Evolutionary conservation across 2,329 filamentous ascomycete genomes (phyloP).

Genomic region (Beauveria sp.): DNA sequence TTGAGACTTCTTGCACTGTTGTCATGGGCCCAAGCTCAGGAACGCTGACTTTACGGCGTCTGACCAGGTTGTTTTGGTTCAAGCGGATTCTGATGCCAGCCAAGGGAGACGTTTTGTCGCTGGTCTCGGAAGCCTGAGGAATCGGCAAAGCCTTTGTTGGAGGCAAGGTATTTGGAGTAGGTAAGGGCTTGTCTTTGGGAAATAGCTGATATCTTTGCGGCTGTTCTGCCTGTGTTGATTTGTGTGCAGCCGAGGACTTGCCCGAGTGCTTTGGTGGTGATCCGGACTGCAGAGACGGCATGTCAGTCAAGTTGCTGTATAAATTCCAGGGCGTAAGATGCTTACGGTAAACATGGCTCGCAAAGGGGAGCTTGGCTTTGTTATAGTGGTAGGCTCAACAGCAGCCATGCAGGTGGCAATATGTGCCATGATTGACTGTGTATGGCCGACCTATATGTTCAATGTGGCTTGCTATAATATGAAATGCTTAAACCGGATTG

Average conservation of each 20-base stretch:
- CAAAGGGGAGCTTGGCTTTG: slow-evolving; percentile 39
- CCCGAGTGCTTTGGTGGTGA: slow-evolving; percentile 24
- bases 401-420: slow-evolving; percentile 52
- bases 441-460: background rate
- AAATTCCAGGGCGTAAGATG: slow-evolving; percentile 5
- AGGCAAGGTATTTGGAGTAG: slow-evolving; percentile 21
- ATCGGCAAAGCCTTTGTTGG: slow-evolving; percentile 27
- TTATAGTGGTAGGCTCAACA: slow-evolving; percentile 42
- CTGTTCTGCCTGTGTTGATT: slow-evolving; percentile 47
- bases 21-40: slow-evolving; percentile 61
- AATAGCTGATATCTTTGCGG: slow-evolving; percentile 55
- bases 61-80: slow-evolving; percentile 48
- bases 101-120: slow-evolving; percentile 29
- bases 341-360: slow-evolving; percentile 38
- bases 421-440: slow-evolving; percentile 44
- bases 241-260: slow-evolving; percentile 45
- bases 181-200: slow-evolving; percentile 42
- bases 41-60: slow-evolving; percentile 56
- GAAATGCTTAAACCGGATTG: background rate
- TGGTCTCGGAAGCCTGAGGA: background rate
- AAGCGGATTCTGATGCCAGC: slow-evolving; percentile 41
- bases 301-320: slow-evolving; percentile 12
- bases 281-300: slow-evolving; percentile 12
- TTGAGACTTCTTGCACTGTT: slow-evolving; percentile 57
- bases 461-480: background rate